Conservation (phyloP, 2,329 filamentous ascomycete species). For the Curvularia sp. region DNA sequence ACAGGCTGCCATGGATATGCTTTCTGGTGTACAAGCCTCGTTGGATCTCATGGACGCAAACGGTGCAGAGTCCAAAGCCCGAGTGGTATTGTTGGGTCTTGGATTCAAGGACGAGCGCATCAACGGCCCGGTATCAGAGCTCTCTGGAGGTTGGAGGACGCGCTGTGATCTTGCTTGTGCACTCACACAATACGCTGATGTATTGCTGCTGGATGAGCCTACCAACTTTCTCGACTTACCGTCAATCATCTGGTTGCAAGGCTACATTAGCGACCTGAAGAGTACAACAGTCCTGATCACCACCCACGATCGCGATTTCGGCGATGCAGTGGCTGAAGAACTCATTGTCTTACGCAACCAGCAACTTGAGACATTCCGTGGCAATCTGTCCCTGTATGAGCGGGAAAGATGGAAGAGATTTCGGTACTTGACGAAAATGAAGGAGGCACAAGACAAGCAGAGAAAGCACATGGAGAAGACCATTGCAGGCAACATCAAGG, state of each 20-base stretch:
- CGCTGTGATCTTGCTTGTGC: constrained; percentile 58
- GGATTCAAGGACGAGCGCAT: constrained; percentile 73
- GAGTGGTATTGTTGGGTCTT: constrained; percentile 67
- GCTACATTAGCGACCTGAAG: constrained; percentile 67
- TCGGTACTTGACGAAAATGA: constrained; percentile 74
- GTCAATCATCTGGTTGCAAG: constrained; percentile 84
- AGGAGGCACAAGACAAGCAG: constrained; percentile 81
- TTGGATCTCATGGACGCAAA: constrained; percentile 68
- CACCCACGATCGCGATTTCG: constrained; percentile 84
- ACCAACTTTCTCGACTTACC: constrained; percentile 86
- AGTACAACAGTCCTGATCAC: constrained; percentile 75
- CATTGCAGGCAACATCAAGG: constrained; percentile 75
- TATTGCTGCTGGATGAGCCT: constrained; percentile 84
- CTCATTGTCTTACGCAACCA: constrained; percentile 78
- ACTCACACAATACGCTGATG: constrained; percentile 75
- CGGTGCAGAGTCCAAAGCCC: constrained; percentile 70
- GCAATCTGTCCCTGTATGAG: constrained; percentile 76
- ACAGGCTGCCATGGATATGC: constrained; percentile 71
- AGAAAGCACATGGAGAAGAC: constrained; percentile 81
- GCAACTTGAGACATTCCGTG: constrained; percentile 74
- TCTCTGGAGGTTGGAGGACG: constrained; percentile 71
- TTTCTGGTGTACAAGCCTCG: constrained; percentile 72
- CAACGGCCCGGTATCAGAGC: constrained; percentile 64
- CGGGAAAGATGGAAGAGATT: constrained; percentile 71
- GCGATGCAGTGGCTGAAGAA: constrained; percentile 76